phyloP scores from a whole-genome alignment of 768 basidiomycete species.

The Obba rivulosa region DNA sequence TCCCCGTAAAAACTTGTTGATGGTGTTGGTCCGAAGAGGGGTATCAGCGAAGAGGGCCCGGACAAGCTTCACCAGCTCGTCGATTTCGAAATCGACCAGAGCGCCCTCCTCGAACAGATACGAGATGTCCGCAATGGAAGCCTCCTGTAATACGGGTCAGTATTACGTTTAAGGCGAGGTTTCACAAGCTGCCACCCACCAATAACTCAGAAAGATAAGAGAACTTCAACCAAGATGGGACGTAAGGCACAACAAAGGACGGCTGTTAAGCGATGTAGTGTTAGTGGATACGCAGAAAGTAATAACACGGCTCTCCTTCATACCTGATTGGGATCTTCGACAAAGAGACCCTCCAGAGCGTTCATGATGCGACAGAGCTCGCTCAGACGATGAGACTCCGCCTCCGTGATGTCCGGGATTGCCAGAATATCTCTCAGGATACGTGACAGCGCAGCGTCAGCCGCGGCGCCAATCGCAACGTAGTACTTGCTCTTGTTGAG shows the following conservation, averaged over 20 bases:
- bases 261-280: conserved; percentile 34
- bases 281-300: conserved; percentile 2
- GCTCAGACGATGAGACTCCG: conserved; percentile 78
- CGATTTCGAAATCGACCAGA: conserved; percentile 82
- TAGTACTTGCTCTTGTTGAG: conserved; percentile 72
- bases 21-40: conserved; percentile 70
- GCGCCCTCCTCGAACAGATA: conserved; percentile 91
- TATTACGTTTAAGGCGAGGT: background rate
- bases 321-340: conserved; percentile 58
- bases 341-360: conserved; percentile 76
- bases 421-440: conserved; percentile 71
- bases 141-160: conserved; percentile 81
- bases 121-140: conserved; percentile 85
- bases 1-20: conserved; percentile 65
- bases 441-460: conserved; percentile 60
- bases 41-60: conserved; percentile 88
- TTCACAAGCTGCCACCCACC: conserved; percentile 39
- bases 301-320: conserved; percentile 12
- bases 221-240: conserved; percentile 94
- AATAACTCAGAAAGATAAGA: conserved; percentile 89
- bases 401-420: conserved; percentile 80
- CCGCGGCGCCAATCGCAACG: conserved; percentile 61
- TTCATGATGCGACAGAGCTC: conserved; percentile 79
- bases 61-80: conserved; percentile 79
- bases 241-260: conserved; percentile 76